Conservation (phyloP, 306 rosid species). For the Cucurbita argyrosperma region DNA sequence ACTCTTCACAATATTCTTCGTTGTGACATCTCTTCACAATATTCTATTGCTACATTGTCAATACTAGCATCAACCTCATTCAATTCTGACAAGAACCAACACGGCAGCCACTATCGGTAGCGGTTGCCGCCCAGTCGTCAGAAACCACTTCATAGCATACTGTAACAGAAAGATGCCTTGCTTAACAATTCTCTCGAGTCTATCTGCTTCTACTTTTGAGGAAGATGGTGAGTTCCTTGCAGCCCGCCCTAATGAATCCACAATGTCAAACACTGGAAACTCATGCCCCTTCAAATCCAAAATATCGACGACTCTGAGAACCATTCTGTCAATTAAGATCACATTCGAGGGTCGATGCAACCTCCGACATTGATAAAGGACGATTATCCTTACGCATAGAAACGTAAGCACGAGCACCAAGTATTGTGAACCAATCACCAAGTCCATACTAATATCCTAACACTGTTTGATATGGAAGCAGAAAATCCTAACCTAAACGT, state of each 20-base stretch:
- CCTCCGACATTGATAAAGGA: conserved; percentile 45
- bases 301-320: conserved; percentile 34
- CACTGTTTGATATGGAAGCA: conserved; percentile 12
- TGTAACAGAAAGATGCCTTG: conserved; percentile 62
- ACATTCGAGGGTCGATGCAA: conserved; percentile 24
- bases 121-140: conserved; percentile 64
- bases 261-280: conserved; percentile 52
- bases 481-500: conserved; percentile 27
- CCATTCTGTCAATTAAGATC: conserved; percentile 54
- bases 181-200: conserved; percentile 24
- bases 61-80: no score
- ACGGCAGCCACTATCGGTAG: conserved; percentile 29
- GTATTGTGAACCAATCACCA: neutral
- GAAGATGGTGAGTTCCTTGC: conserved; percentile 20
- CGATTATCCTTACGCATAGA: conserved; percentile 38
- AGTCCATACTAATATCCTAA: conserved; percentile 23
- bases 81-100: no score
- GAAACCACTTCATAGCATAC: conserved; percentile 59
- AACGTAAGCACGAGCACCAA: conserved; percentile 58
- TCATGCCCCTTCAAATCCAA: conserved; percentile 24
- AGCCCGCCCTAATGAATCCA: conserved; percentile 32
- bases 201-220: conserved; percentile 8
- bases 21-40: conserved; percentile 16
- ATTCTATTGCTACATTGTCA: conserved; percentile 21
- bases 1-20: conserved; percentile 25